Evolutionary conservation across 2,329 filamentous ascomycete species (phyloP), one percentile per base, ranked within the genome.

Genomic region (Colletotrichum sp.): DNA sequence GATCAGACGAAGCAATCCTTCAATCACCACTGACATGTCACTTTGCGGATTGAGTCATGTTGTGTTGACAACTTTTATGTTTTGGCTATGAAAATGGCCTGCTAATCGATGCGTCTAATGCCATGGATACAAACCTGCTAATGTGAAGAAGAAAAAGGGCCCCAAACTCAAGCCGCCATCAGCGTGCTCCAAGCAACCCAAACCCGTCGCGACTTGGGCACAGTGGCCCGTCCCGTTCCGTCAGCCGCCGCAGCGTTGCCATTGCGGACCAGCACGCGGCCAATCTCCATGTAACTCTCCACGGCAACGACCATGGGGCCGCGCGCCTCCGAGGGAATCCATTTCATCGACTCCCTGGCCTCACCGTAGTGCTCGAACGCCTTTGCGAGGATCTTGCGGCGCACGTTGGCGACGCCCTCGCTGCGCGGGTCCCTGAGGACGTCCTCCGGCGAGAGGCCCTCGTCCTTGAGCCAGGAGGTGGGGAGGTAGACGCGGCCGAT

Each of bases 241-340:
- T 77, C 65, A 6, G 68, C 71, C 15, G 75, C 71, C 10, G 59
- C 68, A 10, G 60, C 34, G 4, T 62, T 66, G 36, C 55, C 62
- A 7, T 71, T 68, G 39, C 68, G 64, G 71, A 86, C 83, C 30
- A 94, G 80, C n/a, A 93, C 90, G 57, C 92, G 85, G 16, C 92
- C 93, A 81, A 95, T 95, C 81, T 94, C 93, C 90, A 95, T 93
- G 80, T 95, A 95, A 78, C 92, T 94, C 82, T 95, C 93, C 0
- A 95, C 92, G 1, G 93, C 93, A 7, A 94, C 93, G 15, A 92
- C 87, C 81, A 95, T 91, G 1, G 92, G 91, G 1, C 90, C 92
- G 78, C 91, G 87, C 1, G 90, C 91, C 79, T 92, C 89, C 0
- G 76, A 64, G 0, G 94, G 93, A 1, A 96, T 84, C 77, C 89